These are phyloP conservation scores for Trichophyton mentagrophytes DNA, from an alignment of 2,329 filamentous ascomycete species.

Conservation along the genomic window DNA sequence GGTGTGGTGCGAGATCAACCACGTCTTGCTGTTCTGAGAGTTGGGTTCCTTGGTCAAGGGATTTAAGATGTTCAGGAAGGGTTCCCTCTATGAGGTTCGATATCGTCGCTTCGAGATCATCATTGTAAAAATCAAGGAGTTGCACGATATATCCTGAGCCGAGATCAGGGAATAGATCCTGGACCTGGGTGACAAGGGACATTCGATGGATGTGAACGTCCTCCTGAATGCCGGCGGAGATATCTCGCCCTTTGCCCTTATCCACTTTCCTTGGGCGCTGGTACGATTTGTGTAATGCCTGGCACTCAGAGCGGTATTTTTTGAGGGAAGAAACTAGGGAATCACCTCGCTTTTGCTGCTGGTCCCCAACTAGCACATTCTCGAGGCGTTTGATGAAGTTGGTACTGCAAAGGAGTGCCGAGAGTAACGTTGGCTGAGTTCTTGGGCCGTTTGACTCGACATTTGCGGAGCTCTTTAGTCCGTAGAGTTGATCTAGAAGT, in stretches of 20 bases:
- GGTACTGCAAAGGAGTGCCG: slow-evolving; percentile 68
- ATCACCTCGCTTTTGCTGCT: slow-evolving; percentile 30
- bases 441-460: slow-evolving; percentile 37
- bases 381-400: slow-evolving; percentile 47
- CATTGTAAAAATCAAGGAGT: slow-evolving; percentile 64
- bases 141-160: slow-evolving; percentile 70
- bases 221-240: slow-evolving; percentile 20
- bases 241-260: slow-evolving; percentile 32
- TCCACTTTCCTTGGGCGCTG: slow-evolving; percentile 27
- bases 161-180: slow-evolving; percentile 82
- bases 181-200: slow-evolving; percentile 77
- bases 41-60: slow-evolving; percentile 40
- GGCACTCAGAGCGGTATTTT: slow-evolving; percentile 28
- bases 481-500: slow-evolving; percentile 72
- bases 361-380: slow-evolving; percentile 19
- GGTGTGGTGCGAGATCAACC: slow-evolving; percentile 42
- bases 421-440: slow-evolving; percentile 51
- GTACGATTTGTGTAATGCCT: slow-evolving; percentile 29
- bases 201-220: slow-evolving; percentile 65
- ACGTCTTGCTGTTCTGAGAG: slow-evolving; percentile 13
- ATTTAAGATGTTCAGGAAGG: slow-evolving; percentile 54
- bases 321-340: slow-evolving; percentile 29
- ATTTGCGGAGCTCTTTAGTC: slow-evolving; percentile 59
- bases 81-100: slow-evolving; percentile 68
- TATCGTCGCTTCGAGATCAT: slow-evolving; percentile 67